A percentile compares a stretch with the other conserved stretches of the same genome.
phyloP scores from a whole-genome alignment of 1,284 basidiomycete genomes.

The Malassezia pachydermatis region DNA sequence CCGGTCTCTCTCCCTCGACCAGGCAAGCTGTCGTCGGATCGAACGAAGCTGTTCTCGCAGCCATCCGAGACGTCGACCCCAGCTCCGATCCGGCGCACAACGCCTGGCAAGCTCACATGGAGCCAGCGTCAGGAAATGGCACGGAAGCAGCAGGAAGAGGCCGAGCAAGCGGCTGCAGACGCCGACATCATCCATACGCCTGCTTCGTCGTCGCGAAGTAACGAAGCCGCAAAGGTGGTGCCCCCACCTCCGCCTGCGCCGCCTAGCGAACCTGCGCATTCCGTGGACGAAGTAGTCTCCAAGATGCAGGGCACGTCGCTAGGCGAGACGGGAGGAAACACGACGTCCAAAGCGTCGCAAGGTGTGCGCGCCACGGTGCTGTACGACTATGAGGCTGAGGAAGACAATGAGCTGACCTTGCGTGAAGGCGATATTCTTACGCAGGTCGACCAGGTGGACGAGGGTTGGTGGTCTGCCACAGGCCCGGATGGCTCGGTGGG shows the following conservation, averaged over 20 bases:
- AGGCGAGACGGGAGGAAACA: no score
- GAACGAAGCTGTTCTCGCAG: slow-evolving; percentile 35
- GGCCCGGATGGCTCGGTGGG: slow-evolving; percentile 34
- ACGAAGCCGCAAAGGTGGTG: no score
- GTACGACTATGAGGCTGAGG: slow-evolving; percentile 42
- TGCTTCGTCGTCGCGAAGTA: slow-evolving; percentile 16
- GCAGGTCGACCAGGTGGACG: slow-evolving; percentile 39
- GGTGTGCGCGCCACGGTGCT: slow-evolving; percentile 31
- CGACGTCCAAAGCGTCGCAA: slow-evolving; percentile 11
- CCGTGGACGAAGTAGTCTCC: neutral
- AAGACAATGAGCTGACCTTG: slow-evolving; percentile 38
- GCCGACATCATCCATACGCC: slow-evolving; percentile 7
- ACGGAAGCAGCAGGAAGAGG: slow-evolving; percentile 34
- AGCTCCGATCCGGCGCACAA: slow-evolving; percentile 21
- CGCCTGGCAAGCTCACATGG: slow-evolving; percentile 42
- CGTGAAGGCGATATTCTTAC: slow-evolving; percentile 34
- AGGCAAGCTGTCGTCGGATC: slow-evolving; percentile 41
- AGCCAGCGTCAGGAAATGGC: slow-evolving; percentile 44
- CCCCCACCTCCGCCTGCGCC: slow-evolving; percentile 11
- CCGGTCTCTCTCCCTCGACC: slow-evolving; percentile 42
- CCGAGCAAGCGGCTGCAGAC: slow-evolving; percentile 19
- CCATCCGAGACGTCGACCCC: slow-evolving; percentile 18
- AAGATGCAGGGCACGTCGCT: slow-evolving; percentile 18
- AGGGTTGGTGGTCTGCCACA: slow-evolving; percentile 46
- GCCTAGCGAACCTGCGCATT: slow-evolving; percentile 19